Percentiles rank a stretch among this genome's conserved stretches.
phyloP scores from a whole-genome alignment of 2,329 filamentous ascomycete species.

The Colletotrichum navitas region DNA sequence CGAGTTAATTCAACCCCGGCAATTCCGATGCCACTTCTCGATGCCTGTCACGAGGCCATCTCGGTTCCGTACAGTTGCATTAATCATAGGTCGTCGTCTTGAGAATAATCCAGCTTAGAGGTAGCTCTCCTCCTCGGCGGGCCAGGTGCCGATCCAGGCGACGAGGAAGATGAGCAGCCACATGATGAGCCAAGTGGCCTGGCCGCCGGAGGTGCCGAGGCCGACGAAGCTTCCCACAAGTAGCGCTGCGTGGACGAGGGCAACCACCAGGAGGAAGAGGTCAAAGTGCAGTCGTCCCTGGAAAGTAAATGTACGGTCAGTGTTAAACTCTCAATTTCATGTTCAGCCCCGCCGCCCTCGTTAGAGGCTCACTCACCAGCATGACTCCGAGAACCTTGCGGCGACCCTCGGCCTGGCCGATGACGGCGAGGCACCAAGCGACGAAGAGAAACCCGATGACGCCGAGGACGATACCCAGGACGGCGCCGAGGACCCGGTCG shows the following conservation, averaged over 20 bases:
- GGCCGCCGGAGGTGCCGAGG: slow-evolving; percentile 3
- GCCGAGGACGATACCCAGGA: slow-evolving; percentile 26
- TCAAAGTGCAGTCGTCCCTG: slow-evolving; percentile 35
- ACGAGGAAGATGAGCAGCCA: slow-evolving; percentile 37
- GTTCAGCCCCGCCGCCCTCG: neutral
- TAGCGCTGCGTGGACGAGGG: slow-evolving; percentile 26
- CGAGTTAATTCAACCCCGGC: neutral
- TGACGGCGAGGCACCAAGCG: slow-evolving; percentile 35
- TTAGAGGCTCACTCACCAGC: slow-evolving; percentile 21
- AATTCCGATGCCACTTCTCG: neutral
- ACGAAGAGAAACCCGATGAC: slow-evolving; percentile 32
- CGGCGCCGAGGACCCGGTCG: slow-evolving; percentile 9
- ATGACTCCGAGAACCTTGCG: slow-evolving; percentile 33
- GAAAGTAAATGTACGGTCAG: neutral
- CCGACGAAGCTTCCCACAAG: slow-evolving; percentile 29
- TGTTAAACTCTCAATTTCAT: neutral
- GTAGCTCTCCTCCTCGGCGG: slow-evolving; percentile 29
- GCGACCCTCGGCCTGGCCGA: slow-evolving; percentile 33
- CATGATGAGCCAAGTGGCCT: slow-evolving; percentile 35
- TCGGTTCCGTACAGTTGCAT: neutral
- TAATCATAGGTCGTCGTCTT: no score
- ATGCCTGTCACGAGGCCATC: neutral
- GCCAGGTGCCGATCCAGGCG: slow-evolving; percentile 35
- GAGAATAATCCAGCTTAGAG: neutral
- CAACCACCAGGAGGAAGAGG: slow-evolving; percentile 19